Percentiles rank a stretch among this genome's conserved stretches.
phyloP scores from a whole-genome alignment of 2,329 filamentous ascomycete species.

The Colletotrichum sidae region DNA sequence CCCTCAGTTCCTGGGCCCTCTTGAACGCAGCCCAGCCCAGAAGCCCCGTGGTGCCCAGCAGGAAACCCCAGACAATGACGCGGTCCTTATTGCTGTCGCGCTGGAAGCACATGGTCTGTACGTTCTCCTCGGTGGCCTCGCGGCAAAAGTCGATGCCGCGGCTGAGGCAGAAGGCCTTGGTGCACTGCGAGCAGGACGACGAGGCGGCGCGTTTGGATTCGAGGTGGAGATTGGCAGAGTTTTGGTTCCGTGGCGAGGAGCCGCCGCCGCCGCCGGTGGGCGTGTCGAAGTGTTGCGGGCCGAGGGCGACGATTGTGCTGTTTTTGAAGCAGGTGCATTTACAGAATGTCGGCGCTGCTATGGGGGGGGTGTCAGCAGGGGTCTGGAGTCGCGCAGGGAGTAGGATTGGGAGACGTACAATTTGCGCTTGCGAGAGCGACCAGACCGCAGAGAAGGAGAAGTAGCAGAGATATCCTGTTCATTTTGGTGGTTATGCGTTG shows the following conservation, averaged over 20 bases:
- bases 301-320: slow-evolving; percentile 74
- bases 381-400: slow-evolving; percentile 3
- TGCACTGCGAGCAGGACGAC: slow-evolving; percentile 70
- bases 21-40: slow-evolving; percentile 70
- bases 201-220: slow-evolving; percentile 49
- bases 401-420: slow-evolving; percentile 49
- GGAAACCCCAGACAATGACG: slow-evolving; percentile 74
- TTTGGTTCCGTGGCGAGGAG: slow-evolving; percentile 42
- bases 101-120: slow-evolving; percentile 74
- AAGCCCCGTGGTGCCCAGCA: slow-evolving; percentile 68
- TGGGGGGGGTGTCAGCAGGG: slow-evolving; percentile 39
- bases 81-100: slow-evolving; percentile 75
- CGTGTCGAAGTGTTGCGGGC: slow-evolving; percentile 51
- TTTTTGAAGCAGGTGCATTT: slow-evolving; percentile 79
- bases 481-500: slow-evolving; percentile 10
- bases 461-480: slow-evolving; percentile 49
- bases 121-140: slow-evolving; percentile 70
- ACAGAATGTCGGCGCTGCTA: slow-evolving; percentile 73
- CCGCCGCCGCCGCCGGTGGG: slow-evolving; percentile 34
- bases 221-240: slow-evolving; percentile 38
- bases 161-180: slow-evolving; percentile 72
- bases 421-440: slow-evolving; percentile 52
- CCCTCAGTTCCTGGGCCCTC: slow-evolving; percentile 57
- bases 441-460: slow-evolving; percentile 51
- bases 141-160: slow-evolving; percentile 73